These are phyloP conservation scores for Lentinus brumalis DNA, from an alignment of 768 basidiomycete species.

Conservation along the genomic window DNA sequence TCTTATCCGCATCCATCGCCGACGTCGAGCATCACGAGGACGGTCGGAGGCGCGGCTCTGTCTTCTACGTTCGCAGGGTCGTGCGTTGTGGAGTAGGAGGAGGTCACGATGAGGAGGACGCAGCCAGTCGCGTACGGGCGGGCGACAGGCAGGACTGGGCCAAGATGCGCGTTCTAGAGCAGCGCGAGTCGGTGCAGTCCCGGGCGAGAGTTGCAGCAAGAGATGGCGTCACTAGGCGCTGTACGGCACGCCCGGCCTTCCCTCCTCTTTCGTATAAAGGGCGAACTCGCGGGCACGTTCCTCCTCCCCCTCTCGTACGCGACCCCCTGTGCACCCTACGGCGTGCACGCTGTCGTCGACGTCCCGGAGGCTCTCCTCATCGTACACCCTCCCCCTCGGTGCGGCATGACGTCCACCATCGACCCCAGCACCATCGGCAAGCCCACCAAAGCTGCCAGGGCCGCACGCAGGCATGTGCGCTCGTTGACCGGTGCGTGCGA, in stretches of 20 bases:
- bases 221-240: not conserved
- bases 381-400: not conserved
- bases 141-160: too few species aligned
- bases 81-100: too few species aligned
- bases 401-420: conserved; percentile 28
- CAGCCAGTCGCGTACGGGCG: too few species aligned
- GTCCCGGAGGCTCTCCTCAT: not conserved
- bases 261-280: not conserved
- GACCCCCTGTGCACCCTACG: not conserved
- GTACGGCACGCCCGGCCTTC: not conserved
- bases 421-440: conserved; percentile 30
- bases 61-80: too few species aligned
- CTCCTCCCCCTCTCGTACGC: not conserved
- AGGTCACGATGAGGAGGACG: too few species aligned
- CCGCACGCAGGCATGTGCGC: conserved; percentile 56
- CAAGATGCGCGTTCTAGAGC: too few species aligned
- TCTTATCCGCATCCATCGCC: too few species aligned
- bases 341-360: too few species aligned
- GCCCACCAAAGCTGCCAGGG: conserved; percentile 35
- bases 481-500: conserved; percentile 40
- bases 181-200: too few species aligned
- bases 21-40: too few species aligned
- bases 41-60: too few species aligned
- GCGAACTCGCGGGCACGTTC: not conserved
- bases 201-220: too few species aligned